These are phyloP conservation scores for Leccinum aurantiacum DNA, from an alignment of 768 basidiomycete genomes.

Conservation along the genomic window DNA sequence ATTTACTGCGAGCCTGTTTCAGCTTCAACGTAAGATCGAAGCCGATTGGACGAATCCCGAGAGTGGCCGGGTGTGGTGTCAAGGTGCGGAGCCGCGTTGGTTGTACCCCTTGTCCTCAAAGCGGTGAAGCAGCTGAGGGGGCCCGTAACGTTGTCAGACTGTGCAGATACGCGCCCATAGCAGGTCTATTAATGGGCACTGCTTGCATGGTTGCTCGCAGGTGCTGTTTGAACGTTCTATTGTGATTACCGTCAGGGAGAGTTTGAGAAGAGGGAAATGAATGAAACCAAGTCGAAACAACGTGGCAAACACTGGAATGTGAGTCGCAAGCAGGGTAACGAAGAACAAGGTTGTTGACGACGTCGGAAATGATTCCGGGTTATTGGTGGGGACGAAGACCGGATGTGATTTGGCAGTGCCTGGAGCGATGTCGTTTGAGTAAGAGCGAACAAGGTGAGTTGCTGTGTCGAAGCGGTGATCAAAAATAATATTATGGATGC, in stretches of 20 bases:
- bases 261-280: neutral
- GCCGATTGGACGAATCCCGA: neutral
- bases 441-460: neutral
- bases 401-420: neutral
- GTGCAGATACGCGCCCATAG: neutral
- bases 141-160: neutral
- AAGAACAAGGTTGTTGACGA: neutral
- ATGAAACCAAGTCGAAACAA: neutral
- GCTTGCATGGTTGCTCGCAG: neutral
- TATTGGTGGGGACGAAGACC: neutral
- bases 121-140: neutral
- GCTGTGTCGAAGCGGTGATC: neutral
- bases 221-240: neutral
- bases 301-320: neutral
- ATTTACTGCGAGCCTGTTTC: neutral
- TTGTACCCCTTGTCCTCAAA: neutral
- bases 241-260: neutral
- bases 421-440: neutral
- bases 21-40: conserved; percentile 1
- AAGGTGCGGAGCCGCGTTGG: neutral
- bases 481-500: neutral
- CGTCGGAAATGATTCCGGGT: neutral
- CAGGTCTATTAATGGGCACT: neutral
- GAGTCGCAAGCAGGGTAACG: neutral
- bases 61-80: neutral